Base-by-base conservation (phyloP, 306 rosid genomes). In the Castanea crenata region DNA sequence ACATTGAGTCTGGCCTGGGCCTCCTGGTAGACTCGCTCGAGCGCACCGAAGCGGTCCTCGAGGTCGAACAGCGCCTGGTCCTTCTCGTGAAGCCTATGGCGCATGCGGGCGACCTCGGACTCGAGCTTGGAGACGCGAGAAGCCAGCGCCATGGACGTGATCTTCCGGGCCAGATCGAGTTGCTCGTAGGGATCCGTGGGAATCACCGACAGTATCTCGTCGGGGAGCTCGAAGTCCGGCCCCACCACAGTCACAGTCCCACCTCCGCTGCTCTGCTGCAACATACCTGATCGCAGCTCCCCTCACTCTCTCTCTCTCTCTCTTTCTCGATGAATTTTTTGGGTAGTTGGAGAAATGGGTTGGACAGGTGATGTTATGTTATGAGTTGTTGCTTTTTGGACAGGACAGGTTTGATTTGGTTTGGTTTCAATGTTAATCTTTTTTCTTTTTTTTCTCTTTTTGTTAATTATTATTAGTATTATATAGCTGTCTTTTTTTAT, bases 121-220 rank as follows among this genome's bases (percentile, higher is more conserved):
- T 93, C 98, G 19, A 93, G 97, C 27, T 90, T 85, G 5, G 95
- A 83, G 46, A 93, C 97, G 34, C 98, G 79, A 5, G 98, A 89
- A 15, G 98, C 98, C 29, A 93, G 90, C 49, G 98, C 98, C 95
- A 93, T 86, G 80, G 98, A 93, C 7, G 98, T 93, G 7, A 93
- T 93, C 85, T 91, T 93, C 63, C 98, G 88, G 34, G 98, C 98
- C 70, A 93, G 98, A 91, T 93, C 98, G 58, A 93, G 95, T 76
- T 93, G 98, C 5, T 93, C 88, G 76, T 90, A 93, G 0, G 98
- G 98, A 86, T 93, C 97, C 59, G 92, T 87, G 3, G 98, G 98
- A 1, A 93, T 89, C 46, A 91, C 93, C 59, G 92, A 55, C 3
- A 93, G 78, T 73, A 91, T 89, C 80, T 90, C 97, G 62, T 93